Percentiles rank a stretch among this genome's conserved stretches.
Evolutionary conservation across 192 early-diverging fungal genomes (phyloP).

Genomic region (Helicostylum pulchrum): DNA sequence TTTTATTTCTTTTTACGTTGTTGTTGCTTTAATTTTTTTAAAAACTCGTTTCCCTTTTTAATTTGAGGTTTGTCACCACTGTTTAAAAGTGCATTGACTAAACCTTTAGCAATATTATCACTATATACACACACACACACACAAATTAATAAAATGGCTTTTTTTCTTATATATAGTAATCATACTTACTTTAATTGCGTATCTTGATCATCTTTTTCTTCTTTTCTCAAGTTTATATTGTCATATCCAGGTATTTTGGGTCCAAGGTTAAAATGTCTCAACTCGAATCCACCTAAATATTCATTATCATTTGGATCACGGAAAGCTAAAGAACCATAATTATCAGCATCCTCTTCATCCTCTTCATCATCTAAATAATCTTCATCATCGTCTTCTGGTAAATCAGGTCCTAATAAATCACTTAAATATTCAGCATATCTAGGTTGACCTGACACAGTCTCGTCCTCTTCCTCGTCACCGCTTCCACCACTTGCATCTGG

Average conservation of each 20-base stretch:
- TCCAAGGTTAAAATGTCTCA: constrained; percentile 10
- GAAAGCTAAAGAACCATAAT: constrained; percentile 6
- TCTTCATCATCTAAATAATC: constrained; percentile 2
- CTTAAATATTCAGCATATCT: background rate
- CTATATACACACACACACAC: no score
- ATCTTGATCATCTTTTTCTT: constrained; percentile 8
- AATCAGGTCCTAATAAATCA: constrained; percentile 11
- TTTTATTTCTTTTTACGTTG: background rate
- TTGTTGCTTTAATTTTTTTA: background rate
- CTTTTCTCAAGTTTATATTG: constrained; percentile 8
- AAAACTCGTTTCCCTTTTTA: background rate
- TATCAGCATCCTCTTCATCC: background rate
- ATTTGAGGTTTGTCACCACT: constrained; percentile 5
- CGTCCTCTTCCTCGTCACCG: background rate
- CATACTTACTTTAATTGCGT: constrained; percentile 9
- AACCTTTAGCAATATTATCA: constrained; percentile 12
- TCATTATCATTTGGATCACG: constrained; percentile 19
- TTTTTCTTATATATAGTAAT: no score
- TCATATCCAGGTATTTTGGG: background rate
- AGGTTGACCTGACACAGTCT: background rate
- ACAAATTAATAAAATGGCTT: no score
- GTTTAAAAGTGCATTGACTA: constrained; percentile 12
- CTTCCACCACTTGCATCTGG: background rate
- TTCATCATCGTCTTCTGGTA: constrained; percentile 5
- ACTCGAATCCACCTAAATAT: constrained; percentile 16